phyloP scores from a whole-genome alignment of 1,284 basidiomycete genomes.

The Phellopilus nigrolimitatus region DNA sequence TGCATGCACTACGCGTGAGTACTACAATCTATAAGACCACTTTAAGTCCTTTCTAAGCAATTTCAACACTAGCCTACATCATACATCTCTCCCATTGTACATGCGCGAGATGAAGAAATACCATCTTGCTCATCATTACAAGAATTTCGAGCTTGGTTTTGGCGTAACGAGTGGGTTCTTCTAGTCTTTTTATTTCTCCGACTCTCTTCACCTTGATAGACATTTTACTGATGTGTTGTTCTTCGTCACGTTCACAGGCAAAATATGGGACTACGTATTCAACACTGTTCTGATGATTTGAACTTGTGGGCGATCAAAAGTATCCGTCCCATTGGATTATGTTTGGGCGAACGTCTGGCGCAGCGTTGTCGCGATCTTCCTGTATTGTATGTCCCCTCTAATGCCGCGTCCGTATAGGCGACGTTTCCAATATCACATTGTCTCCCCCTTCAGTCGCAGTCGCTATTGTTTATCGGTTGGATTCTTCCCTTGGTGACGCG shows the following conservation, averaged over 20 bases:
- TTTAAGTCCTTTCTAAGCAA: slow-evolving; percentile 15
- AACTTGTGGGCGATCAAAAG: not conserved
- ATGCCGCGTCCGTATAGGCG: too few relatives aligned
- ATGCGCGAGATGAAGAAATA: slow-evolving; percentile 93
- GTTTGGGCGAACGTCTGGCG: too few relatives aligned
- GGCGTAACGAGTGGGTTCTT: slow-evolving; percentile 77
- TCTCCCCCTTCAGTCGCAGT: too few relatives aligned
- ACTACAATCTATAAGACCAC: not conserved
- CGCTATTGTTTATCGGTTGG: too few relatives aligned
- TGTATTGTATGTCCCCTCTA: too few relatives aligned
- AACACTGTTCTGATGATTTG: slow-evolving; percentile 59
- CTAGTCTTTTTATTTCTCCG: not conserved
- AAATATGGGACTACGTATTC: slow-evolving; percentile 94
- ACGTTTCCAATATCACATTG: too few relatives aligned
- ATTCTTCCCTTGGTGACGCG: too few relatives aligned
- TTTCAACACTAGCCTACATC: slow-evolving; percentile 58
- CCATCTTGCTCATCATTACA: slow-evolving; percentile 98
- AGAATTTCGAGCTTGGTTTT: slow-evolving; percentile 98
- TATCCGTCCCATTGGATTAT: too few relatives aligned
- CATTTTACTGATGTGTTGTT: not conserved
- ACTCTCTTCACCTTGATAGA: slow-evolving; percentile 17
- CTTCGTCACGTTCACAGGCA: slow-evolving; percentile 41
- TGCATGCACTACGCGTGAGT: slow-evolving; percentile 88
- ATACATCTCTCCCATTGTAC: slow-evolving; percentile 86
- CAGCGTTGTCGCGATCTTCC: too few relatives aligned